Base-by-base conservation (phyloP, 2,329 filamentous ascomycete genomes). In the Arthrobotrys sinensis region DNA sequence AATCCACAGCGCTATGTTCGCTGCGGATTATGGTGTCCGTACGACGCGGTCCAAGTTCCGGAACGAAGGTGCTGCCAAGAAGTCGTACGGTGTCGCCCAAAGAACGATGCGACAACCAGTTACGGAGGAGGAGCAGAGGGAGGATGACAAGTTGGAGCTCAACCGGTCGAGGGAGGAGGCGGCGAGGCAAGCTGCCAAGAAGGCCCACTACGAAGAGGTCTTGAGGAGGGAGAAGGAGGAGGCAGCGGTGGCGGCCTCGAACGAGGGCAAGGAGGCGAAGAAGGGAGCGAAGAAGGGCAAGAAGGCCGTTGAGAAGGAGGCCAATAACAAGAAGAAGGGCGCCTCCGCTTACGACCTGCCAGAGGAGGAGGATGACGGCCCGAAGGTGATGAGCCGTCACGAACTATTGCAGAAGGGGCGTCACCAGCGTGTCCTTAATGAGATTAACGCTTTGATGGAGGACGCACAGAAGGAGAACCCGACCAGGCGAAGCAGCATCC, bases 1-100 rank as follows among this genome's bases (percentile, higher is more conserved):
- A 21, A 72, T 70, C 16, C 52, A 68, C 19, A 55, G 46, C 24
- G 67, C 62, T 72, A 78, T 70, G 62, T 72, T 67, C 62, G 63
- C 65, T 38, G 75, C 75, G 34, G 75, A 78, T 32, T 64, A 60
- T 53, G 75, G 75, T n/a, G 75, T 78, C 52, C 50, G 67, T 28
- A 78, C 75, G 14, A 78, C 75, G 16, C 60, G 75, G 48, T 78
- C 75, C 16, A 78, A 78, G 19, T 78, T 78, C 34, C 50, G 63
- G 21, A 78, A 78, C 43, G 75, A 78, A 43, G 53, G 34, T 14
- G 75, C 67, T 32, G 75, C 75, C 2, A 78, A 78, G 19, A 78
- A 72, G 16, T 78, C 75, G 7, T 78, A 78, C 14, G 67, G 75
- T 10, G 75, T 71, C 34, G 63, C 62, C 12, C 75, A 78, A 36